Evolutionary conservation across 2,329 filamentous ascomycete genomes (phyloP), one percentile per base, ranked within the genome.

Genomic region (Clonostachys solani): DNA sequence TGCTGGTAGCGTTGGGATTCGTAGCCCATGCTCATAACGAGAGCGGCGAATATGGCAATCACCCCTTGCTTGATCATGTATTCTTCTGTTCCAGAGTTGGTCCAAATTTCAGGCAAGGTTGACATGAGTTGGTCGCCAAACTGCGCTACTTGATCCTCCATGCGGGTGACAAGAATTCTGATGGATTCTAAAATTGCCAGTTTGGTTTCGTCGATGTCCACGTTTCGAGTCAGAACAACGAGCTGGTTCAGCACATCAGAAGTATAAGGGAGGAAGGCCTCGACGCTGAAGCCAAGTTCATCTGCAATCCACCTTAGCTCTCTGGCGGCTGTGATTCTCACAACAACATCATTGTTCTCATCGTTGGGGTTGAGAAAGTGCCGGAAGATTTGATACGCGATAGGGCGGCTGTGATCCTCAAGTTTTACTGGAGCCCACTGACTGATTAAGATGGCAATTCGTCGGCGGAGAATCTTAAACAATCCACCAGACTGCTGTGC

Each of bases 41-140:
- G 75, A 3, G 90, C 86, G 2, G 89, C 78, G 45, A 97, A 82
- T 37, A 97, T 86, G 3, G 87, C 89, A 48, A 97, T 78, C 45
- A 97, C 91, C 2, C 90, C 84, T 66, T 96, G 92, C 66, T 97
- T 97, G 75, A 96, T 87, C 64, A 97, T 81, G 66, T 91, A 89
- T 59, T 94, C 89, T 50, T 95, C 87, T 3, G 72, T 67, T 1
- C 86, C 89, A 4, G 89, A 90, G 45, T 85, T 81, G 50, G 89
- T 84, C 94, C 94, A 99, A 1, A 97, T 75, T 5, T 77, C 76
- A 0, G 92, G 92, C 7, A 97, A 75, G 12, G 91, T 79, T 2
- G 81, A 75, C 65, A 99, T 86, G 50, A 99, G 87, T 50, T 86
- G 82, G 57, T 95, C 89, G 6, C 89, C 89, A 51, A 84, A 85